Conservation (phyloP, 306 rosid species). For the Biancaea sappan region DNA sequence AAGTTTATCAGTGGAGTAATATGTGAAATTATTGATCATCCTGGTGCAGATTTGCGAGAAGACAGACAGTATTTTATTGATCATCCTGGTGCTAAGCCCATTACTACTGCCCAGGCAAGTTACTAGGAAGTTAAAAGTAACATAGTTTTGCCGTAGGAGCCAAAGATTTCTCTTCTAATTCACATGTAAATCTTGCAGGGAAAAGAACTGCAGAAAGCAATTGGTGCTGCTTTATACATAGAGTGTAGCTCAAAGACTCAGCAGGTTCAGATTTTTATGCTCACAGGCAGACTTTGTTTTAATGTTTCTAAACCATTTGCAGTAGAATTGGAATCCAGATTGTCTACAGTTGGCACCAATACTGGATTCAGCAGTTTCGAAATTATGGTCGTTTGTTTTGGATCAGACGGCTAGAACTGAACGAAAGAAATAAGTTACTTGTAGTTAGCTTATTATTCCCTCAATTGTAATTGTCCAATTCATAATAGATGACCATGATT, state of each 20-base stretch:
- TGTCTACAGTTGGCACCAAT: too few species aligned
- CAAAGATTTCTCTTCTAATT: not conserved
- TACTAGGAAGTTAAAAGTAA: not conserved
- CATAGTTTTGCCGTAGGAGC: not conserved
- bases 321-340: not conserved
- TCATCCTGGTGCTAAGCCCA: constrained; percentile 65
- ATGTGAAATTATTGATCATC: constrained; percentile 9
- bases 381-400: too few species aligned
- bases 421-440: too few species aligned
- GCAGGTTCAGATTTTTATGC: constrained; percentile 52
- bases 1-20: constrained; percentile 14
- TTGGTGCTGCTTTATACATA: constrained; percentile 87
- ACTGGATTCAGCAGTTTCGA: too few species aligned
- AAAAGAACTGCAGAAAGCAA: constrained; percentile 88
- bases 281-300: not conserved
- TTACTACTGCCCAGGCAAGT: constrained; percentile 65
- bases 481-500: too few species aligned
- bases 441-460: too few species aligned
- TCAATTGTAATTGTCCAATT: too few species aligned
- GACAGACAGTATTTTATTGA: constrained; percentile 62
- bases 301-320: not conserved
- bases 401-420: too few species aligned
- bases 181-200: constrained; percentile 54
- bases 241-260: constrained; percentile 98
- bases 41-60: constrained; percentile 63